These are phyloP conservation scores for Gracilaria gracilis DNA, from an alignment of 23 red algal genomes.

Conservation along the genomic window DNA sequence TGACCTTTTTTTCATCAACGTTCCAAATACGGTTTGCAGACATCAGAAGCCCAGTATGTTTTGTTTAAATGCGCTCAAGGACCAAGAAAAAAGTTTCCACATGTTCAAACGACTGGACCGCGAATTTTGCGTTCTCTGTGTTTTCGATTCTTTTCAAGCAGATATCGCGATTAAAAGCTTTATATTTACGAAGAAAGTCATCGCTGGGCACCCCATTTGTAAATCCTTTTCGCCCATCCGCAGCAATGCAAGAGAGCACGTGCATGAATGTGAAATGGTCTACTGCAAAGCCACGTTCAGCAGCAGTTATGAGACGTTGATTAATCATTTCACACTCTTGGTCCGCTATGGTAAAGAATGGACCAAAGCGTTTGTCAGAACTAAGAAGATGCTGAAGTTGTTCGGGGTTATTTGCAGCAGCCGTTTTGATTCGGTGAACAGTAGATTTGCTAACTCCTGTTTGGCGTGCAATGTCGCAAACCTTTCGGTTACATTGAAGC, in stretches of 20 bases:
- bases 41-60: background rate
- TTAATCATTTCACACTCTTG: background rate
- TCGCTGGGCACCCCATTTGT: background rate
- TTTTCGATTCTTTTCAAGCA: conserved; percentile 9
- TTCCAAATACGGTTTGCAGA: conserved; percentile 31
- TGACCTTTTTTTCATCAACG: conserved; percentile 27
- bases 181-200: background rate
- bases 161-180: conserved; percentile 15
- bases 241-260: background rate
- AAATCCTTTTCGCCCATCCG: background rate
- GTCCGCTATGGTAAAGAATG: background rate
- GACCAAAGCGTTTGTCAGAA: background rate
- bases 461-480: too few species aligned
- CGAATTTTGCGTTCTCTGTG: background rate
- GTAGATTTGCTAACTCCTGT: too few species aligned
- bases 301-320: background rate
- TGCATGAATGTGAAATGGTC: background rate
- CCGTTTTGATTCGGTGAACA: too few species aligned
- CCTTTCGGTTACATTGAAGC: too few species aligned
- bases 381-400: too few species aligned
- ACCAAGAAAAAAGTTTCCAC: conserved; percentile 40
- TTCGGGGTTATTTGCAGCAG: too few species aligned
- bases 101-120: background rate
- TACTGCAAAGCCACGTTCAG: background rate
- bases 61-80: conserved; percentile 9